Evolutionary conservation across 1,284 basidiomycete species (phyloP), one percentile per base, ranked within the genome.

Genomic region (Leccinum pachyderme): DNA sequence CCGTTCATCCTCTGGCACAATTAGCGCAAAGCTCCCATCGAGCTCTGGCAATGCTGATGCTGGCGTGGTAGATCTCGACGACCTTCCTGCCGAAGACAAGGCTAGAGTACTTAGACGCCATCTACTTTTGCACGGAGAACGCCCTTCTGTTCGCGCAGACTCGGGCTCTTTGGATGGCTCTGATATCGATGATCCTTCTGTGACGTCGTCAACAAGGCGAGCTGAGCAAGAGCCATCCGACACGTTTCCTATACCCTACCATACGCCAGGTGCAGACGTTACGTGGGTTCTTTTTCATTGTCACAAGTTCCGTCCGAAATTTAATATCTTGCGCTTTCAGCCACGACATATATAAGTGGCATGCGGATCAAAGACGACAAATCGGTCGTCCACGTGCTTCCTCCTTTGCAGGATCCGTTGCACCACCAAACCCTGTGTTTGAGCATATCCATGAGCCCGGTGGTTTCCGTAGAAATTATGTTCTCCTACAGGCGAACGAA

Each of bases 301-400:
- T 22, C 18, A 25, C 53, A 49, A 44, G 56, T 54, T 55, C 59
- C 60, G 57, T 60, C 57, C 58, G 62, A 56, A 33, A 44, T 43
- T 58, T 41, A 60, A 43, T 31, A 0, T 15, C 12, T 11, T 27
- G 44, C 51, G 9, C 39, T 59, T 48, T 27, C 58, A 93, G 92
- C n/a, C 93, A 95, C 66, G 86, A 87, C 60, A 87, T 97, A 39
- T 96, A 96, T 79, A 95, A 95, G 73, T 96, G 93, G 91, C 89
- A 95, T 63, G 80, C 87, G 15, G 86, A 89, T 56, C 86, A 88
- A 59, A 80, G 79, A 33, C 80, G 84, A 43, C 77, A 79, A 49
- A 74, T 77, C 15, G 73, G 73, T 15, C 81, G 86, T 27, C 79
- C 82, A 6, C 85, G 89, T 18, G 79, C 90, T 9, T 82, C 83